These are phyloP conservation scores for Ceratopteris richardii DNA, from an alignment of 75 land plant genomes.

Conservation along the genomic window DNA sequence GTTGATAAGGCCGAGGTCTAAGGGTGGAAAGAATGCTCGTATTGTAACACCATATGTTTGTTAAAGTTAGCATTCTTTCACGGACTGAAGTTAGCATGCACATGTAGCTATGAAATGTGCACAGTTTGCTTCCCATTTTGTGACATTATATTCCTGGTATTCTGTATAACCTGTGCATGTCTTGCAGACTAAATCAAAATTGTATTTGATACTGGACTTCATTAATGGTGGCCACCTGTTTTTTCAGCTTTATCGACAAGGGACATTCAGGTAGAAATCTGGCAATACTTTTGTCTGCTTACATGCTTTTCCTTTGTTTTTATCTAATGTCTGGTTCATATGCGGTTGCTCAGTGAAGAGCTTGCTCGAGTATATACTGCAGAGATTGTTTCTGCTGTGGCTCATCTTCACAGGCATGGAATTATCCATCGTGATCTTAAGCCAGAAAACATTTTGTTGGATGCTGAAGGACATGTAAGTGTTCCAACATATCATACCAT, in stretches of 20 bases:
- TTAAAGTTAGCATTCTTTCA: too few species aligned
- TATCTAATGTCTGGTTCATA: background rate
- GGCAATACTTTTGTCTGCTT: background rate
- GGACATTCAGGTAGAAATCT: constrained; percentile 68
- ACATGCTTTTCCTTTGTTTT: background rate
- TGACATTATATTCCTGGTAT: too few species aligned
- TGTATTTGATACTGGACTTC: constrained; percentile 91
- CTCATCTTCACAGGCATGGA: constrained; percentile 87
- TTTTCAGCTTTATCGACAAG: constrained; percentile 90
- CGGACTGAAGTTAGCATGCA: too few species aligned
- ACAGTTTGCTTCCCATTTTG: too few species aligned
- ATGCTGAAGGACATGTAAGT: constrained; percentile 92
- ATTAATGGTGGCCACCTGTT: constrained; percentile 96
- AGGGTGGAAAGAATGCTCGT: too few species aligned
- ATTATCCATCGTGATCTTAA: constrained; percentile 95
- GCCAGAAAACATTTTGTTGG: constrained; percentile 90
- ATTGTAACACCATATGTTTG: too few species aligned
- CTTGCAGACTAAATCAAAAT: constrained; percentile 75
- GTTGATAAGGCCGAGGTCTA: too few species aligned
- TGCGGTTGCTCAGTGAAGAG: constrained; percentile 61
- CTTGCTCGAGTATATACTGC: constrained; percentile 85
- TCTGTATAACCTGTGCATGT: too few species aligned
- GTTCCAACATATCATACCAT: background rate
- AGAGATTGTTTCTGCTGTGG: constrained; percentile 92
- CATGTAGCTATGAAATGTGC: too few species aligned